These are phyloP conservation scores for Suhomyces sp. DNA, from an alignment of 805 yeast species.

Conservation along the genomic window DNA sequence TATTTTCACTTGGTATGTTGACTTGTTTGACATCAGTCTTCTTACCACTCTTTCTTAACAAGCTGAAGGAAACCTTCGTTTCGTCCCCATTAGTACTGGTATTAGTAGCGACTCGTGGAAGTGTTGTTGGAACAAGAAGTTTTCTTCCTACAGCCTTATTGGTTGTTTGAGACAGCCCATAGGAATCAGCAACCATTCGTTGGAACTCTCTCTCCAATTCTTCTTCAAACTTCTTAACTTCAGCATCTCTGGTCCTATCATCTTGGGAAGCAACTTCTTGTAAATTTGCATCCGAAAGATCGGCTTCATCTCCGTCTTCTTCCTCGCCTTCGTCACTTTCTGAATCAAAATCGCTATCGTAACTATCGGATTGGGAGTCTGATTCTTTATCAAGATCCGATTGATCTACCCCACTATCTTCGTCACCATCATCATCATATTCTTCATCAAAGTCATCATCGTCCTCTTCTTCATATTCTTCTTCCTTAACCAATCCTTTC, in stretches of 20 bases:
- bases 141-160: constrained; percentile 10
- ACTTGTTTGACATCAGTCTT: constrained; percentile 43
- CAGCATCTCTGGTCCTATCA: constrained; percentile 5
- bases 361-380: constrained; percentile 10
- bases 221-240: constrained; percentile 39
- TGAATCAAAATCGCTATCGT: constrained; percentile 13
- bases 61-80: constrained; percentile 44
- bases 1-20: constrained; percentile 52
- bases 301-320: constrained; percentile 17
- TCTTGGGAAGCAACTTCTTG: constrained; percentile 1
- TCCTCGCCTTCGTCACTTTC: constrained; percentile 12
- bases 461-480: constrained; percentile 14
- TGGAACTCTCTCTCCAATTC: constrained; percentile 59
- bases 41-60: constrained; percentile 56
- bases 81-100: neutral
- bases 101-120: constrained; percentile 8
- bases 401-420: constrained; percentile 12
- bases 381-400: constrained; percentile 17
- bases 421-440: constrained; percentile 15
- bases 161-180: constrained; percentile 36
- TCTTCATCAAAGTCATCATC: constrained; percentile 13
- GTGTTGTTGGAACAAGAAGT: constrained; percentile 28
- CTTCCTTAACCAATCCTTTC: constrained; percentile 1
- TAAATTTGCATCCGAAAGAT: constrained; percentile 13
- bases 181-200: constrained; percentile 50